Evolutionary conservation across 140 eudicot genomes (phyloP).

Genomic region (Anethum foeniculum): DNA sequence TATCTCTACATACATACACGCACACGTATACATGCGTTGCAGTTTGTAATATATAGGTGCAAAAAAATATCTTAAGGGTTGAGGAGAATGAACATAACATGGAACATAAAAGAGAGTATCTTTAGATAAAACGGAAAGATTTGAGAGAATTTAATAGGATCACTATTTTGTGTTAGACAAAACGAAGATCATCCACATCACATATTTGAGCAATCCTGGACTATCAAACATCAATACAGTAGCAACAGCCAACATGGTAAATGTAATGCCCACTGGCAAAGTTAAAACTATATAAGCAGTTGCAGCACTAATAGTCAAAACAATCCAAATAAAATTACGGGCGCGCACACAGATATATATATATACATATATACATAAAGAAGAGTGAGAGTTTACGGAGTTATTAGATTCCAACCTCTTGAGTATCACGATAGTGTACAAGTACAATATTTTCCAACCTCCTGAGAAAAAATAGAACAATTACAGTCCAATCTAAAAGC

Average conservation of each 20-base stretch:
- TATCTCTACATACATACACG: neutral
- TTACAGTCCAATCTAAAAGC: neutral
- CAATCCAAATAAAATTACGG: neutral
- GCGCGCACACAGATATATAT: neutral
- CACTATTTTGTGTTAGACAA: neutral
- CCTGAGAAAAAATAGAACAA: slow-evolving; percentile 43
- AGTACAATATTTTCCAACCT: slow-evolving; percentile 84
- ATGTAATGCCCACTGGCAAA: neutral
- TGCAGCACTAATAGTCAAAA: neutral
- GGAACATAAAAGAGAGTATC: neutral
- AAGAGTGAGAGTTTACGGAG: slow-evolving; percentile 2
- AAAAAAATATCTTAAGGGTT: neutral
- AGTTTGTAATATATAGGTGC: neutral
- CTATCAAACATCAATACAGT: neutral
- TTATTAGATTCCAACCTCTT: slow-evolving; percentile 55
- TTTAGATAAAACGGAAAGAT: neutral
- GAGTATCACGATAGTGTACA: slow-evolving; percentile 96
- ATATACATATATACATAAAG: neutral
- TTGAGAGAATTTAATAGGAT: neutral
- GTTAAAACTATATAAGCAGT: neutral
- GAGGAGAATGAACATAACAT: neutral
- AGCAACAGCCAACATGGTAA: neutral
- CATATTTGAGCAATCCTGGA: neutral
- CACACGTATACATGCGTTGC: neutral
- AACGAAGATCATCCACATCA: neutral